Evolutionary conservation across 2,329 filamentous ascomycete species (phyloP), one percentile per base, ranked within the genome.

Genomic region (Trichoderma arundinaceum): DNA sequence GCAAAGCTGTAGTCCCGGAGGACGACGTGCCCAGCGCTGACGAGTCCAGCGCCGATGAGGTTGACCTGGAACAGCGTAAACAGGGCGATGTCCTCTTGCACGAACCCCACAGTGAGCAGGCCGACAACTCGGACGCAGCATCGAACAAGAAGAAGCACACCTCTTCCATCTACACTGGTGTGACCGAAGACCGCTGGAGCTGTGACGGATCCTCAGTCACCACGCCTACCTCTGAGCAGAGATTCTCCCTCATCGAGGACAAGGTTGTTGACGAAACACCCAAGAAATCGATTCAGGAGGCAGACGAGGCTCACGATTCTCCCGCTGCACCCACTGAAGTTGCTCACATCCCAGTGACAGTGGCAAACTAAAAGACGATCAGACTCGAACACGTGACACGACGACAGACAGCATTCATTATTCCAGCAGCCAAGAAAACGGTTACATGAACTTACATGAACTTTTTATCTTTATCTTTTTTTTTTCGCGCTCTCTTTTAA

Each of bases 81-180:
- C 32, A 28, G 43, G 63, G 61, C 19, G 56, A 61, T 5, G 35
- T n/a, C 9, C 46, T 53, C 17, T 43, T 46, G 52, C 44, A 51
- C 32, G 60, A 64, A 32, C 51, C 54, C 12, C 70, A 67, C 15
- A 67, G 70, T 35, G 71, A 74, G 41, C 71, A 71, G 6, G 67
- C 69, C 0, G 72, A 77, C 52, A 71, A 66, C 53, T 75, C 74
- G 3, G 73, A 75, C 51, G 72, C 74, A 10, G 63, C 71, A 17
- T 67, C 63, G 2, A 68, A 66, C 64, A 74, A 73, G 67, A 78
- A 77, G 66, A 78, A 77, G 66, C 76, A 77, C 68, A 75, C 74
- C 7, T 78, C 77, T 15, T 79, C 77, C 5, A 72, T 78, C 38
- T 79, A 74, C 61, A 79, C 77, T 12, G 75, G 77, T n/a, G 72